Evolutionary conservation across 1,139 yeast genomes (phyloP).

Genomic region (Geotrichum europaeum): DNA sequence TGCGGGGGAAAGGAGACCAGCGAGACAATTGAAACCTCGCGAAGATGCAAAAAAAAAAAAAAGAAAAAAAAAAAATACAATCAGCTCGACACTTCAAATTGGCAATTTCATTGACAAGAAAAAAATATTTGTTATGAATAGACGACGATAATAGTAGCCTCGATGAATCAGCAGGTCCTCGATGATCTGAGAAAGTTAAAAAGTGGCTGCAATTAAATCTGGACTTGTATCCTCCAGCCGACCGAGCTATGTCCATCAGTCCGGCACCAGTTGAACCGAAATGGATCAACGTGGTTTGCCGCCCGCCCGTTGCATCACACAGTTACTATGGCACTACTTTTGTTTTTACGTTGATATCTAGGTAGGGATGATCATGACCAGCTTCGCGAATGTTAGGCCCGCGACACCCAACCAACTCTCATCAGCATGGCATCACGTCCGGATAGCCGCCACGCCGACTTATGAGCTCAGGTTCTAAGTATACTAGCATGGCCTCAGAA

Average conservation of each 20-base stretch:
- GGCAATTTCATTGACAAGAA: no score
- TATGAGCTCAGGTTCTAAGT: not conserved
- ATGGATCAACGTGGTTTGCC: not conserved
- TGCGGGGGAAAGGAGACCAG: slow-evolving; percentile 1
- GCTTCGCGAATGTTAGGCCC: not conserved
- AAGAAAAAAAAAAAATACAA: not conserved
- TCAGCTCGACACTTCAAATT: no score
- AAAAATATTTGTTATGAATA: no score
- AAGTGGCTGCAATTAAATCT: not conserved
- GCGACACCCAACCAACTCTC: not conserved
- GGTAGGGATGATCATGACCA: not conserved
- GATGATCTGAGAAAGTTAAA: not conserved
- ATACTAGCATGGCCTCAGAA: slow-evolving; percentile 3
- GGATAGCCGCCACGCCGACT: slow-evolving; percentile 10
- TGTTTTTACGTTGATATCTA: not conserved
- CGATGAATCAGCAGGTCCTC: not conserved
- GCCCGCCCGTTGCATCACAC: not conserved
- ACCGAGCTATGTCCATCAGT: not conserved
- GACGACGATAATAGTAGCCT: not conserved
- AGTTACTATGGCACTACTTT: not conserved
- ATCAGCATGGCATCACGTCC: slow-evolving; percentile 3
- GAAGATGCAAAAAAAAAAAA: not conserved
- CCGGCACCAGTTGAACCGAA: not conserved
- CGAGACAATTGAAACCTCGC: not conserved
- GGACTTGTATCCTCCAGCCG: not conserved